Base-by-base conservation (phyloP, 352 stramenopile species). In the Globisporangium nunn region DNA sequence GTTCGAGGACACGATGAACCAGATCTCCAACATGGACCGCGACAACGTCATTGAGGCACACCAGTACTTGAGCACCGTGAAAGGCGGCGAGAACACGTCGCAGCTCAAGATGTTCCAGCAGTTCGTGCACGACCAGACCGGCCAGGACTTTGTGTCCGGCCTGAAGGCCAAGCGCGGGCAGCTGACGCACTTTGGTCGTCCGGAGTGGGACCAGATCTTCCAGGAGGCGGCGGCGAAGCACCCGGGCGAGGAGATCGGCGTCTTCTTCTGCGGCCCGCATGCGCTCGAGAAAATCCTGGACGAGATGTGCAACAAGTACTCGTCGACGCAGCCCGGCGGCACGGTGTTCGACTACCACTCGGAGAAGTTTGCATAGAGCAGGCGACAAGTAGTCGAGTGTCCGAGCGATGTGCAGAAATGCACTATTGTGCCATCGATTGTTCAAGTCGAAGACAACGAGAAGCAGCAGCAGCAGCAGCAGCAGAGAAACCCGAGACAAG, bases 1-100 rank as follows among this genome's bases (percentile, higher is more conserved):
- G 85, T 95, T 95, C 45, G 74, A 63, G 0, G 77, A 88, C 35
- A 87, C 83, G 3, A 90, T 95, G 78, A 87, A 95, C 67, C 69
- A 91, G 51, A 64, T 93, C 46, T 78, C 68, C 40, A 69, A 75
- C 51, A 67, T 88, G 64, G 84, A 93, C 61, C 76, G 67, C 33
- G 81, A 90, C 48, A 74, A 85, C 48, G 70, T 81, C 4, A 59
- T 95, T 7, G 78, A 92, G 61, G 85, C 91, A 54, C 83, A 92
- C 65, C 85, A 91, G 56, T 95, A 88, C 58, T 88, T 88, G 51
- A 89, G 83, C 48, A 80, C 81, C 4, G 59, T 90, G 28, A 91
- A 87, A 61, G 62, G 67, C 15, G 61, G 85, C 4, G 67, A 78
- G 17, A 64, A 78, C 6, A 71, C 77, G 28, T 76, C 72, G 52